Evolutionary conservation across 768 basidiomycete species (phyloP).

Genomic region (Russula brevipes): DNA sequence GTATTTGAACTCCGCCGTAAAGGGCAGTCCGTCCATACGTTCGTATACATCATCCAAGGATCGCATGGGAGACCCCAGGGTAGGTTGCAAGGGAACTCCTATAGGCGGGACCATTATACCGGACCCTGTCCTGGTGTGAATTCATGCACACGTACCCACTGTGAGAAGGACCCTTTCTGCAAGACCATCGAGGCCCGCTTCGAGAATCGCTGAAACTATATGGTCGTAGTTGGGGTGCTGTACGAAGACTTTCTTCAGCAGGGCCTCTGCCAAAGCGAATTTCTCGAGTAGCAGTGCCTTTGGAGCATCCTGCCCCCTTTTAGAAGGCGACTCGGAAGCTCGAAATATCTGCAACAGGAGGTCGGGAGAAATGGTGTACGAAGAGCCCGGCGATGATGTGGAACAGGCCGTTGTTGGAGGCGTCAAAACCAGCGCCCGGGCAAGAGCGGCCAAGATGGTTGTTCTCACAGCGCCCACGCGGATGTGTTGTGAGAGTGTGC

Average conservation of each 20-base stretch:
- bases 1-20: slow-evolving; percentile 87
- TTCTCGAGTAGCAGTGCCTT: slow-evolving; percentile 38
- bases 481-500: slow-evolving; percentile 67
- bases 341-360: slow-evolving; percentile 31
- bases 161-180: slow-evolving; percentile 56
- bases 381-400: slow-evolving; percentile 26
- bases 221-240: slow-evolving; percentile 74
- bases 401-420: slow-evolving; percentile 33
- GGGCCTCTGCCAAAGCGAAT: slow-evolving; percentile 53
- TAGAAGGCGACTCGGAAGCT: slow-evolving; percentile 28
- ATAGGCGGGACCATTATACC: slow-evolving; percentile 21
- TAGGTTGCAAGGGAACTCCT: slow-evolving; percentile 82
- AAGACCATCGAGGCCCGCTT: slow-evolving; percentile 57
- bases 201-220: slow-evolving; percentile 56
- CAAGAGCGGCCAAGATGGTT: slow-evolving; percentile 73
- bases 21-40: slow-evolving; percentile 57
- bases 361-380: slow-evolving; percentile 33
- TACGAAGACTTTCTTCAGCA: slow-evolving; percentile 68
- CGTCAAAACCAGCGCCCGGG: slow-evolving; percentile 68
- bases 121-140: slow-evolving; percentile 5
- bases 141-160: slow-evolving; percentile 49
- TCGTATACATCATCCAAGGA: slow-evolving; percentile 82
- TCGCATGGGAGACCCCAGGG: slow-evolving; percentile 80
- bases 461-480: slow-evolving; percentile 86
- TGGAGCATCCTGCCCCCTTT: slow-evolving; percentile 31